Evolutionary conservation across 2,329 filamentous ascomycete genomes (phyloP), one percentile per base, ranked within the genome.

Genomic region (Stromatinia cepivora): DNA sequence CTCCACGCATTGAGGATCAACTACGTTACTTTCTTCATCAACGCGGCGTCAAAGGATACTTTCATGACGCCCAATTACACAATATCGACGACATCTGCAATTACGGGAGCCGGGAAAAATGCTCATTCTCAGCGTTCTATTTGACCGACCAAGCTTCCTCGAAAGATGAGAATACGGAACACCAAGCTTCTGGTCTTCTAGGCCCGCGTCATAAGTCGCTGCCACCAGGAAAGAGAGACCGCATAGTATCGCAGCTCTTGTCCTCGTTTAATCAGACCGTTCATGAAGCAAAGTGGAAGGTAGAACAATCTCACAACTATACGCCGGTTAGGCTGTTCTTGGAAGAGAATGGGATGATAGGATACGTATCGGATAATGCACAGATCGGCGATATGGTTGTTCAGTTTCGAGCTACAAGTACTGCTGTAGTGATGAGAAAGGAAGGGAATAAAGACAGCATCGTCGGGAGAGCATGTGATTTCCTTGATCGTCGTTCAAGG

Each of bases 261-360:
- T 48, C n/a, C 17, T 64, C 67, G 4, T 65, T 69, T n/a, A 34
- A 31, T 25, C 59, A 69, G 57, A 69, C 52, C 10, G 31, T 69
- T 20, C 67, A 69, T 28, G 52, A 63, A 25, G 67, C 67, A 31
- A 64, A 69, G 56, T 69, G 52, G 50, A 69, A 64, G 31, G 20
- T 31, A 46, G 56, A 53, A 15, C 34, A 50, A 42, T 67, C 66
- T 17, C 17, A n/a, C 7, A 62, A 62, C 20, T 22, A 13, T 17
- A 36, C 53, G 53, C 6, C 7, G 15, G 59, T 36, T n/a, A 67
- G 45, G 25, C 46, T 69, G 2, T 69, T 69, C 53, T 42, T 69
- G 7, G 67, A 69, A 36, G 67, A 69, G 17, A 65, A 65, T 64
- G 67, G 67, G 9, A 64, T 69, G 59, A 69, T 69, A 17, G 67